Percentiles rank a stretch among this genome's conserved stretches.
Evolutionary conservation across 768 basidiomycete species (phyloP).

Genomic region (Leccinellum luteum): DNA sequence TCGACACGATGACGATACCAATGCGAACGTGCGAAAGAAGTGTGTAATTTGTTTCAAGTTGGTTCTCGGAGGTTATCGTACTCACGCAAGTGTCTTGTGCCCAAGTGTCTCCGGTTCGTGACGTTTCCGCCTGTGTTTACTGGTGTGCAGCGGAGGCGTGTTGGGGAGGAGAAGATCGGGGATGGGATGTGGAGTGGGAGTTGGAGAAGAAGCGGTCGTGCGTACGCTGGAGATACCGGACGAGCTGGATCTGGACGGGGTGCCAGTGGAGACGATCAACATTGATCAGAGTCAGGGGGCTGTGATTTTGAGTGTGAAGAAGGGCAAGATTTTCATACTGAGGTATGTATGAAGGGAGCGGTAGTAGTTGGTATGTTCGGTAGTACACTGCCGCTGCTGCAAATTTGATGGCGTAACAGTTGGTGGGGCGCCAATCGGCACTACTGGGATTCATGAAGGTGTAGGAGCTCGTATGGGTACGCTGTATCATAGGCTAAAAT

Average conservation of each 20-base stretch:
- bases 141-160: constrained; percentile 16
- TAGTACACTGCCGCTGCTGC: too few relatives aligned
- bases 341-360: constrained; percentile 48
- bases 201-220: constrained; percentile 43
- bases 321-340: constrained; percentile 70
- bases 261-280: constrained; percentile 75
- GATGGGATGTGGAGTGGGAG: not conserved
- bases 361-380: not conserved
- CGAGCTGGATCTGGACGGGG: constrained; percentile 60
- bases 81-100: too few relatives aligned
- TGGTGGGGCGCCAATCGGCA: too few relatives aligned
- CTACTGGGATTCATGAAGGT: too few relatives aligned
- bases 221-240: constrained; percentile 62
- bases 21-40: too few relatives aligned
- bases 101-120: constrained; percentile 64
- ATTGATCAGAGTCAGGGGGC: constrained; percentile 76
- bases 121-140: constrained; percentile 56
- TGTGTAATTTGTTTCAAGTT: too few relatives aligned
- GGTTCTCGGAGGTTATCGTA: too few relatives aligned
- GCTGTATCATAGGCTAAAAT: too few relatives aligned
- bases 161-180: not conserved
- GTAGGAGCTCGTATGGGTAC: too few relatives aligned
- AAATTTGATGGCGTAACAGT: too few relatives aligned
- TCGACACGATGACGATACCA: too few relatives aligned
- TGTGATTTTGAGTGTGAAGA: constrained; percentile 66